These are phyloP conservation scores for Hypholoma sublateritium DNA, from an alignment of 768 basidiomycete species.

Conservation along the genomic window DNA sequence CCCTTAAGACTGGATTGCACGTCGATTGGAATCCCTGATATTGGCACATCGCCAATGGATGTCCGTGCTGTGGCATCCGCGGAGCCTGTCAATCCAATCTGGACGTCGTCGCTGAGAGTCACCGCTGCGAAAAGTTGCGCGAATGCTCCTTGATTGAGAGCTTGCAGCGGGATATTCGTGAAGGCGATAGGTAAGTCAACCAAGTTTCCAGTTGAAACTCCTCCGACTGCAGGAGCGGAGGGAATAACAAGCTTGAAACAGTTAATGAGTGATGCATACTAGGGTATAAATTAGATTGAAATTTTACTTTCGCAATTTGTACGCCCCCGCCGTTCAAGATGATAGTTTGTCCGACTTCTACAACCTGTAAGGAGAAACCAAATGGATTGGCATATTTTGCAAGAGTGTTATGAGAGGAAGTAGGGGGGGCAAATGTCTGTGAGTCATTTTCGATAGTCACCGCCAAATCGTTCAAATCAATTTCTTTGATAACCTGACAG, in stretches of 20 bases:
- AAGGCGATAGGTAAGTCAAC: constrained; percentile 60
- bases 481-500: constrained; percentile 59
- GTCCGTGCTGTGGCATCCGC: constrained; percentile 62
- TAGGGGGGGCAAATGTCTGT: constrained; percentile 59
- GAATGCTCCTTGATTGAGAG: constrained; percentile 57
- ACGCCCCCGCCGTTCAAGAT: constrained; percentile 46
- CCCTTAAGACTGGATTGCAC: constrained; percentile 58
- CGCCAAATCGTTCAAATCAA: constrained; percentile 55
- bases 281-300: neutral
- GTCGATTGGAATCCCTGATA: constrained; percentile 61
- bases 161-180: constrained; percentile 51
- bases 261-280: neutral
- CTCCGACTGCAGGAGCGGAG: constrained; percentile 46
- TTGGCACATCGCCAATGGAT: constrained; percentile 63
- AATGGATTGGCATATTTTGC: constrained; percentile 73
- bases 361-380: constrained; percentile 70
- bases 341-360: constrained; percentile 55
- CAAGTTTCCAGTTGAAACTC: constrained; percentile 70
- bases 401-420: constrained; percentile 53
- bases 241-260: constrained; percentile 49
- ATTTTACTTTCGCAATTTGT: constrained; percentile 52
- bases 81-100: constrained; percentile 52
- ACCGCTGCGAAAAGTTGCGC: constrained; percentile 56
- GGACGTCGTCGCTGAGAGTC: constrained; percentile 44
- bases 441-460: constrained; percentile 49